Evolutionary conservation across 2,329 filamentous ascomycete species (phyloP).

Genomic region (Aspergillus awamori): DNA sequence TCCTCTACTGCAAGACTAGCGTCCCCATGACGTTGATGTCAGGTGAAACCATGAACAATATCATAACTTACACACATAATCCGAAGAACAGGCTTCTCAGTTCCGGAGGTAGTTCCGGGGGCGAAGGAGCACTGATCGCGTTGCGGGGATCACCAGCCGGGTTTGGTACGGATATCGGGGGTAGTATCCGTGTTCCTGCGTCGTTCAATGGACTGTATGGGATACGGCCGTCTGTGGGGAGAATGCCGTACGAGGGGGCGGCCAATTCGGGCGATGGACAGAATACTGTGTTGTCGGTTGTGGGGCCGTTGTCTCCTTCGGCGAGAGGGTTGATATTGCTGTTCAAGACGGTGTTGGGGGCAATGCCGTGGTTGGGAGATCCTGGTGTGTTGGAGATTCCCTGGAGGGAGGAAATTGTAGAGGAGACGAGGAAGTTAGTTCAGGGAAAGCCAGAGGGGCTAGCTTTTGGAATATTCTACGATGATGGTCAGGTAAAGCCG

Average conservation of each 20-base stretch:
- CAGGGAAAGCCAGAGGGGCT: slow-evolving; percentile 44
- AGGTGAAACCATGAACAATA: slow-evolving; percentile 64
- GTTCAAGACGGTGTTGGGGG: slow-evolving; percentile 59
- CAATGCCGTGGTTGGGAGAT: slow-evolving; percentile 67
- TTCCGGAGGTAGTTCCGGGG: slow-evolving; percentile 62
- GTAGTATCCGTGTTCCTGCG: slow-evolving; percentile 62
- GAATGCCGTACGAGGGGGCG: slow-evolving; percentile 60
- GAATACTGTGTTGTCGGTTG: slow-evolving; percentile 62
- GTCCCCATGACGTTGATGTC: slow-evolving; percentile 60
- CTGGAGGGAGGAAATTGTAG: slow-evolving; percentile 57
- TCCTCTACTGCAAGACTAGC: slow-evolving; percentile 59
- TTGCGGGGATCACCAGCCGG: slow-evolving; percentile 58
- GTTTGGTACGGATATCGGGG: slow-evolving; percentile 62
- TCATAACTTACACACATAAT: slow-evolving; percentile 62
- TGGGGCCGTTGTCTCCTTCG: slow-evolving; percentile 65
- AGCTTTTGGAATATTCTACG: slow-evolving; percentile 57
- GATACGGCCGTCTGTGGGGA: slow-evolving; percentile 56
- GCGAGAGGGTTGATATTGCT: slow-evolving; percentile 58
- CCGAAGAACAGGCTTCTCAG: slow-evolving; percentile 59
- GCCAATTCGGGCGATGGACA: slow-evolving; percentile 68
- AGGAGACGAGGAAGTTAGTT: slow-evolving; percentile 43
- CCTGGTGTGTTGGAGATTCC: slow-evolving; percentile 67
- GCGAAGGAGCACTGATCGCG: slow-evolving; percentile 60
- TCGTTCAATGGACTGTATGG: slow-evolving; percentile 63
- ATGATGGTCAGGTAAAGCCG: slow-evolving; percentile 54